Base-by-base conservation (phyloP, 1,139 yeast species). In the Scheffersomyces illinoinensis region DNA sequence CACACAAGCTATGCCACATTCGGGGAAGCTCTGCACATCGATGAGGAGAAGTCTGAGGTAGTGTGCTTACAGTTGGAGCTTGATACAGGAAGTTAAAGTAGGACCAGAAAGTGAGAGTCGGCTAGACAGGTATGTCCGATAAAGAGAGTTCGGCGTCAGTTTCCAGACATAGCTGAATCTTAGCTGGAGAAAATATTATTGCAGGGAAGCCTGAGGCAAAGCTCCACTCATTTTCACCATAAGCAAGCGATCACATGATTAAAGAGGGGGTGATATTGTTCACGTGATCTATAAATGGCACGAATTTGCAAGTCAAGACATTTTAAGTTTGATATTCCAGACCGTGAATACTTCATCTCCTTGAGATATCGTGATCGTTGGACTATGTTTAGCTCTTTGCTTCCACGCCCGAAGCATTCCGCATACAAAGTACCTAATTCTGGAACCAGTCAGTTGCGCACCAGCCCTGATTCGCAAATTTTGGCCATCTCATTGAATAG, bases 351-450 rank as follows among this genome's bases (percentile, higher is more conserved):
- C 43, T 33, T 17, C 17, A 7, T 33, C 4, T 33, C 12, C 17
- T 33, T 33, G 43, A 14, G 17, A 33, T 33, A 33, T 33, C 17
- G 43, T 12, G 43, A 2, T 33, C 17, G 17, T 17, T 33, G 53
- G 53, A 39, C 47, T 54, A 76, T 76, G 81, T 73, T 76, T 61
- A 76, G 79, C 60, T 70, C 78, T 14, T 64, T 75, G 51, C 66
- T 76, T 55, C 73, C 80, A 5, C 65, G 61, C 46, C 80, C 81
- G 6, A 69, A 71, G 54, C 65, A 72, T 53, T 62, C 73, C 1
- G 58, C 63, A 14, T 74, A 70, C 57, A 61, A 58, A 26, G 56
- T 57, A 5, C 54, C 55, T 5, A 50, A 33, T 33, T 12, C 43
- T 10, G 43, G 14, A 33, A 33, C 43, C 43, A 33, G 17, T 12